Evolutionary conservation across 2,329 filamentous ascomycete genomes (phyloP).

Genomic region (Fusarium virguliforme): DNA sequence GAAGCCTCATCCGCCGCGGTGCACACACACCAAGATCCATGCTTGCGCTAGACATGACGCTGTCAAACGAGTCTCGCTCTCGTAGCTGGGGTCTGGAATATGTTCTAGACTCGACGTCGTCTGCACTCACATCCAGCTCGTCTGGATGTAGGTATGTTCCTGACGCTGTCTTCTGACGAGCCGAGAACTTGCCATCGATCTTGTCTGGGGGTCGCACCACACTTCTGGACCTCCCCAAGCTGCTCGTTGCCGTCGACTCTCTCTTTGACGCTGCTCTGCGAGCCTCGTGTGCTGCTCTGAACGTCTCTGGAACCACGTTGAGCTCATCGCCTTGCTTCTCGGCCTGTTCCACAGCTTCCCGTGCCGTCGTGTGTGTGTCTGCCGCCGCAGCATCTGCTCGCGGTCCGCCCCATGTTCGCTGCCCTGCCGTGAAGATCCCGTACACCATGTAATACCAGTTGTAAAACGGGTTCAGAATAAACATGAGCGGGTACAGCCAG

Average conservation of each 20-base stretch:
- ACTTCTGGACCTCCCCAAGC: conserved; percentile 66
- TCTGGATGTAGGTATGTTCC: conserved; percentile 80
- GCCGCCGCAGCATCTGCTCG: conserved; percentile 89
- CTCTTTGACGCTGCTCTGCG: conserved; percentile 55
- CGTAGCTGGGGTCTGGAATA: conserved; percentile 6
- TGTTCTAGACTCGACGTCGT: conserved; percentile 53
- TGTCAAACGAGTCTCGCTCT: conserved; percentile 76
- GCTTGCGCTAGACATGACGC: conserved; percentile 72
- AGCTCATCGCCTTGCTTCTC: conserved; percentile 87
- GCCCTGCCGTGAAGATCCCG: conserved; percentile 93
- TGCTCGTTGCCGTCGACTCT: conserved; percentile 50
- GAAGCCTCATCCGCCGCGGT: conserved; percentile 79
- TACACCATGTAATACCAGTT: conserved; percentile 99
- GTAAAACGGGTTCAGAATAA: conserved; percentile 94
- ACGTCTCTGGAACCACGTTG: conserved; percentile 90
- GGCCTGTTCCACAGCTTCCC: conserved; percentile 87
- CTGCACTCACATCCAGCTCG: conserved; percentile 62
- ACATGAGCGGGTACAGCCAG: conserved; percentile 96
- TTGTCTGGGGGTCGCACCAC: conserved; percentile 80
- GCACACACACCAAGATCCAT: conserved; percentile 74
- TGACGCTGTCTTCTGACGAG: conserved; percentile 76
- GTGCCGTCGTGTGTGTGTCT: conserved; percentile 81
- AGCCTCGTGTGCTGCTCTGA: conserved; percentile 74
- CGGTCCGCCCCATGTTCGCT: conserved; percentile 95
- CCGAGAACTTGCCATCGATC: conserved; percentile 84